Base-by-base conservation (phyloP, 768 basidiomycete genomes). In the Tulasnella sp. region DNA sequence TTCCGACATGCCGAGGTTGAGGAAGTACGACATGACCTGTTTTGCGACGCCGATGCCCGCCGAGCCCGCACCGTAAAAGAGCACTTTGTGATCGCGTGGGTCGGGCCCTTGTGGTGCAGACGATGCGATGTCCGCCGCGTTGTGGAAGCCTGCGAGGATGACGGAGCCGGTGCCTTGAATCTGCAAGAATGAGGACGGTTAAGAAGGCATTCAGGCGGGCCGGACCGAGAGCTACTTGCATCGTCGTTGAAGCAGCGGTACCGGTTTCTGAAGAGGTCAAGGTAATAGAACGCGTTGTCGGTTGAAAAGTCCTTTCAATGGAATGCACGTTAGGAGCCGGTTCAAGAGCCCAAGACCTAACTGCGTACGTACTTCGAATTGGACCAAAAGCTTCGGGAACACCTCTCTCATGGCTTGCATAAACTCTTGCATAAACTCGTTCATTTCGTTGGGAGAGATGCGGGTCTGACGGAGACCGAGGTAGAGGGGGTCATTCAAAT, bases 111-210 rank as follows among this genome's bases (percentile, higher is more conserved):
- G 83, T 24, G 84, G 84, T 40, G 80, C 80, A 16, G 46, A 48
- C 18, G 76, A 77, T 46, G 76, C 76, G 44, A 77, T 54, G 37
- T 77, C 3, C 1, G 76, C 76, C 9, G 87, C 87, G 48, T 85
- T 84, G 79, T 87, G 84, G 82, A 87, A 86, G 12, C 87, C 87
- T 12, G 85, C 85, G 75, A 98, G 91, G 58, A 97, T 93, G 83
- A 97, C 96, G 42, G 95, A 94, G 28, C 96, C 96, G 2, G 96
- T 98, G 69, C 93, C 93, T 85, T 96, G 95, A 82, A 96, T 95
- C 76, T 77, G 44, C 9, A 24, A 31, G 7, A 28, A 64, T 22
- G 48, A 7, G 20, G 5, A 12, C 16, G 37, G 76, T 77, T 22
- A 77, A 5, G 22, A 9, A 14, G 37, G 28, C 1, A 77, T 46